Percentiles rank a stretch among this genome's conserved stretches.
phyloP scores from a whole-genome alignment of 352 stramenopile genomes.

The Globisporangium megalacanthum region DNA sequence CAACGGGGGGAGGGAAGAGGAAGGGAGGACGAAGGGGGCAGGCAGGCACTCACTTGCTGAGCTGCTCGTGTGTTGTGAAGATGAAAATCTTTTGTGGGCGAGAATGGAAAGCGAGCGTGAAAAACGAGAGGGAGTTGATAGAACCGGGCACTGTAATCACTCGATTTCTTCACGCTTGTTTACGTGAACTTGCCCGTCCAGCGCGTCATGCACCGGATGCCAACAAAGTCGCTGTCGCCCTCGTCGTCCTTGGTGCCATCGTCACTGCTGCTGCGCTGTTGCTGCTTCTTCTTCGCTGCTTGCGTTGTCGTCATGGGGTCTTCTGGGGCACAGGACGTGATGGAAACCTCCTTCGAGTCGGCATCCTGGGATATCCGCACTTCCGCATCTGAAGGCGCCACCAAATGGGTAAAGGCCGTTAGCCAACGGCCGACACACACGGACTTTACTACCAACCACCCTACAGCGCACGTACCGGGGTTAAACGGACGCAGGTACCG shows the following conservation, averaged over 20 bases:
- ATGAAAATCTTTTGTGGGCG: neutral
- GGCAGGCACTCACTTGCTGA: neutral
- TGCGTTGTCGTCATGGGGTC: neutral
- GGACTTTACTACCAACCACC: neutral
- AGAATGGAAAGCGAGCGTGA: neutral
- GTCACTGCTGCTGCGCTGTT: neutral
- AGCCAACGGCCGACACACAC: neutral
- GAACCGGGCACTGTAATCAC: neutral
- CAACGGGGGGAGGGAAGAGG: neutral
- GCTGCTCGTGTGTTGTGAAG: neutral
- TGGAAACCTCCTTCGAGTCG: slow-evolving; percentile 49
- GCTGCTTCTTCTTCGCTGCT: neutral
- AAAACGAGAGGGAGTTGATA: neutral
- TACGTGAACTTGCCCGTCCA: slow-evolving; percentile 71
- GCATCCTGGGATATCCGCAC: slow-evolving; percentile 59
- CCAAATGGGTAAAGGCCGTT: neutral
- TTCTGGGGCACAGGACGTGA: slow-evolving; percentile 44
- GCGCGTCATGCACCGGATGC: slow-evolving; percentile 47
- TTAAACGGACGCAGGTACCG: slow-evolving; percentile 73
- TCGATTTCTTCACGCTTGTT: neutral
- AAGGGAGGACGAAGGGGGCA: neutral
- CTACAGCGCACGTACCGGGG: slow-evolving; percentile 20
- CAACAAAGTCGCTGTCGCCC: slow-evolving; percentile 24
- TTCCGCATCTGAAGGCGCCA: slow-evolving; percentile 34
- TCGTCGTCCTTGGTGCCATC: slow-evolving; percentile 1